Conservation (phyloP, 108 stramenopile genomes). For the Stephanodiscus minutulus region DNA sequence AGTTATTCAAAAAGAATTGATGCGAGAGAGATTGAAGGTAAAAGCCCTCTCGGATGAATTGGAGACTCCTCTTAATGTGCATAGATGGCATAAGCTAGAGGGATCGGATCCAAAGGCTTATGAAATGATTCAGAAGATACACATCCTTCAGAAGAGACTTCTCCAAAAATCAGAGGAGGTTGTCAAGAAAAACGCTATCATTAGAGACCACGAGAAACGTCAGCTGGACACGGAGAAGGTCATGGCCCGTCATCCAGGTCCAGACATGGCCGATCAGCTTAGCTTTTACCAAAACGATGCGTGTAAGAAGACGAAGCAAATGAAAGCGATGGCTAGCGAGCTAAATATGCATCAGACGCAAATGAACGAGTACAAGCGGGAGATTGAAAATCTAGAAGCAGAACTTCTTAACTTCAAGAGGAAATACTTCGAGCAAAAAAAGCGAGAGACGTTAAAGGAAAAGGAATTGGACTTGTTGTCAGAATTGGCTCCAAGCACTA, state of each 20-base stretch:
- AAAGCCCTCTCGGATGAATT: conserved; percentile 77
- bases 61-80: conserved; percentile 90
- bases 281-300: conserved; percentile 70
- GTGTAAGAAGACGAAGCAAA: conserved; percentile 77
- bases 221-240: conserved; percentile 74
- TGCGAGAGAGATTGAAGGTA: conserved; percentile 85
- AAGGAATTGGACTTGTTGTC: conserved; percentile 36
- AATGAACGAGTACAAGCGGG: conserved; percentile 80
- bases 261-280: conserved; percentile 84
- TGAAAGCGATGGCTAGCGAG: conserved; percentile 88
- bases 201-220: conserved; percentile 82
- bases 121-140: conserved; percentile 91
- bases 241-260: conserved; percentile 78
- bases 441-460: conserved; percentile 56
- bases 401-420: conserved; percentile 80
- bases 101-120: conserved; percentile 81
- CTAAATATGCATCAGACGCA: conserved; percentile 89
- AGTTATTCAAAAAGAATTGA: conserved; percentile 67
- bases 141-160: conserved; percentile 71
- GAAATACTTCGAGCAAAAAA: conserved; percentile 81
- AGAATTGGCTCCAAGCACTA: conserved; percentile 2
- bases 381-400: conserved; percentile 67
- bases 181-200: conserved; percentile 71
- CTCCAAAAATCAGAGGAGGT: conserved; percentile 86
- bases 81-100: conserved; percentile 87